Base-by-base conservation (phyloP, 257 asterid genomes). In the Ilex asprella region DNA sequence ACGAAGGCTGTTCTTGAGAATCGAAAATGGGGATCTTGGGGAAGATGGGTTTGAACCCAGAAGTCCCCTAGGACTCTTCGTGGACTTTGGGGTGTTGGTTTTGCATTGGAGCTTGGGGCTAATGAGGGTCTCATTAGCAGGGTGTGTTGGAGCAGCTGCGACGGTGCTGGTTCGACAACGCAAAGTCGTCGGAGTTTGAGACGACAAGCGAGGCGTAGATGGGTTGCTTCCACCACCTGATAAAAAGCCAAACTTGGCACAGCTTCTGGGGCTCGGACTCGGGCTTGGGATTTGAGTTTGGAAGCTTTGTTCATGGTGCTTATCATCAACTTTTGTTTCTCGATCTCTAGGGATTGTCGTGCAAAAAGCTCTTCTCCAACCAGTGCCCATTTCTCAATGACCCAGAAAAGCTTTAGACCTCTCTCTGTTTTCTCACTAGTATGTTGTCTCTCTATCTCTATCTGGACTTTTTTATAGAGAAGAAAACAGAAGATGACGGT, bases 291-390 rank as follows among this genome's bases (percentile, higher is more conserved):
- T 60, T 60, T 80, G 78, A 11, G 69, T 64, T 52, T 70, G 60
- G 15, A 54, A 31, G 12, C 29, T 65, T 2, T 65, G 65, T 14
- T 73, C 62, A 21, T 74, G 63, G 50, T 51, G 51, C 12, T 76
- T 69, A 59, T 66, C 73, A 10, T 30, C 64, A 54, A 53, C 60
- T 1, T 46, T 63, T 55, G 68, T 29, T 16, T 80, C 80, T 72
- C 74, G 72, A n/a, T 86, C 89, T 72, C 79, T 79, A 3, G 88
- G 76, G 55, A 83, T 67, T 30, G 91, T 79, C 10, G 78, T 84
- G 80, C 98, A 91, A 65, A 91, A 91, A 32, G 95, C 96, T 74
- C 76, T 91, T 67, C 95, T 88, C 98, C 98, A 91, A 14, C 96
- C 92, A n/a, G 83, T 84, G 14, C 95, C 98, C 95, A 84, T 91